Conservation (phyloP, 257 asterid genomes). For the Verbascum thapsus region DNA sequence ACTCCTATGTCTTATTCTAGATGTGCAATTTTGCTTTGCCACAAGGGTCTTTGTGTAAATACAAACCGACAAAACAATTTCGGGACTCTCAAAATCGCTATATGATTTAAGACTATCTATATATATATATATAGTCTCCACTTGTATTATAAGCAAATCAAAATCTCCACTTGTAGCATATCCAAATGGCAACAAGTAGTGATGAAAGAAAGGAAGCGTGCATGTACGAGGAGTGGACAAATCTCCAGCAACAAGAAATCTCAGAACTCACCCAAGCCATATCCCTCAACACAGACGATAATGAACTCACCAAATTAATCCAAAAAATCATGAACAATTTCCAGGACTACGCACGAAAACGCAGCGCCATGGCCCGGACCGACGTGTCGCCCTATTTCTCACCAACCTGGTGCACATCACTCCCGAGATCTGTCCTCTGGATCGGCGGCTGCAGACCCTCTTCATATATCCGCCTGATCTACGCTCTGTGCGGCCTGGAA, state of each 20-base stretch:
- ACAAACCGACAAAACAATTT: too few species aligned
- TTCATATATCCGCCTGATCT: constrained; percentile 44
- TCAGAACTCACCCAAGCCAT: constrained; percentile 41
- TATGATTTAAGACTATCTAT: too few species aligned
- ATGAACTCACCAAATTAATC: constrained; percentile 33
- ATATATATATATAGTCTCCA: too few species aligned
- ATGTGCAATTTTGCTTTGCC: too few species aligned
- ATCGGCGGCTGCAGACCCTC: constrained; percentile 65
- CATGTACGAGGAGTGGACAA: constrained; percentile 42
- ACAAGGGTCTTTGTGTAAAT: too few species aligned
- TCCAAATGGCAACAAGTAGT: constrained; percentile 22
- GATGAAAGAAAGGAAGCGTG: constrained; percentile 36
- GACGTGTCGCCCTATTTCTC: constrained; percentile 50
- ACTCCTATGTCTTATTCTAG: too few species aligned
- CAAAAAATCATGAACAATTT: constrained; percentile 36
- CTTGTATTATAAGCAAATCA: too few species aligned
- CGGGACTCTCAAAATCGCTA: too few species aligned
- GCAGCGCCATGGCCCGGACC: constrained; percentile 31
- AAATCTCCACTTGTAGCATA: too few species aligned
- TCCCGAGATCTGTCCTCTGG: constrained; percentile 60
- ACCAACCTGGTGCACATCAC: constrained; percentile 52
- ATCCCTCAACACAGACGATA: constrained; percentile 3
- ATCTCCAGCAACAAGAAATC: constrained; percentile 46
- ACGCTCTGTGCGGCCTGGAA: constrained; percentile 46
- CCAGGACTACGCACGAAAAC: constrained; percentile 37